Base-by-base conservation (phyloP, 164 flowering plant genomes). In the Stephania japonica region DNA sequence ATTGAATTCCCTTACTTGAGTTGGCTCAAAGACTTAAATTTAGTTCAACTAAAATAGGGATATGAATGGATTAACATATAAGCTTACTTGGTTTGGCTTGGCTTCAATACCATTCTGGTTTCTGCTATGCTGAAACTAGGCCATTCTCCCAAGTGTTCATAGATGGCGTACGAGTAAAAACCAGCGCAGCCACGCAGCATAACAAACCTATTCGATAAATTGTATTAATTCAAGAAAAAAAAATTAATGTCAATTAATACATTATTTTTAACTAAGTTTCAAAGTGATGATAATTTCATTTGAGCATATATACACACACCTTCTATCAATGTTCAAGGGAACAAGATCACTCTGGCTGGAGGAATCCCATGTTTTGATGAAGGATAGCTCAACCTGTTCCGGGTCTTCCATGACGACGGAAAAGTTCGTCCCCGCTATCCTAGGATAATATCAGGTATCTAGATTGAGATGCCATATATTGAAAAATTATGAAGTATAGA, bases 361-460 rank as follows among this genome's bases (percentile, higher is more conserved):
- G 32, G 87, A 66, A 81, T 91, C 87, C 98, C 97, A 95, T 72
- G 78, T 83, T 80, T 90, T 87, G 72, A 81, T 78, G 77, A 95
- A 95, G 25, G 99, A 95, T n/a, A 95, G 69, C 81, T 95, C 99
- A 16, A 93, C 89, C 70, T 87, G 93, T 21, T 90, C 86, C 38
- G 88, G 87, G 73, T 83, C 84, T 75, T 91, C 83, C 63, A 81
- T 76, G 56, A 95, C 73, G 32, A 93, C 88, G 19, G 79, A 69
- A 74, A 95, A 93, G 43, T 32, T 72, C 53, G 89, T 88, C 43
- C 88, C 93, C 14, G 72, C 73, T 42, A 93, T 87, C 86, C 97
- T 95, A 56, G 85, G 79, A 87, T 16, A 65, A 53, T 21, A 67
- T 67, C 21, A 67, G 25, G 41, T 25, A 27, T 9, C 68, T 38